Evolutionary conservation across 2,329 filamentous ascomycete genomes (phyloP).

Genomic region (Neospermospora avenae): DNA sequence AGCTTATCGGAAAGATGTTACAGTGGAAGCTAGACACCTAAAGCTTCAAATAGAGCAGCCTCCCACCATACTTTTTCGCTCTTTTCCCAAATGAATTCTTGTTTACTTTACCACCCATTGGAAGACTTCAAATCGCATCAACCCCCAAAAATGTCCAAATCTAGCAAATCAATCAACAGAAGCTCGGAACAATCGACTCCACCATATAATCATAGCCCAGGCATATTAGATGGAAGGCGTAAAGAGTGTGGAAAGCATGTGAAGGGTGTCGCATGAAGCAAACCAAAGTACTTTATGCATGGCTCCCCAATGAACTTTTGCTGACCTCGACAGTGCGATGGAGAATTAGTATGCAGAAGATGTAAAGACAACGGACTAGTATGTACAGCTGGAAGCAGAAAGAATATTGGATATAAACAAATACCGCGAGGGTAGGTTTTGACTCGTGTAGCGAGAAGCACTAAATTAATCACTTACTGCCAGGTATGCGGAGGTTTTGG

Average conservation of each 20-base stretch:
- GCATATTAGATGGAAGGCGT: slow-evolving; percentile 52
- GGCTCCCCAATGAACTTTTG: not conserved
- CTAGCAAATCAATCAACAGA: slow-evolving; percentile 23
- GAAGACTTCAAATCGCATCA: slow-evolving; percentile 24
- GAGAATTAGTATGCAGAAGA: slow-evolving; percentile 63
- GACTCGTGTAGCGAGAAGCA: not conserved
- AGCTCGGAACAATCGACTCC: slow-evolving; percentile 21
- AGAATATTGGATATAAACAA: slow-evolving; percentile 69
- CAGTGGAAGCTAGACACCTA: no score
- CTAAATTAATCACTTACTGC: slow-evolving; percentile 8
- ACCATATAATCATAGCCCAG: slow-evolving; percentile 36
- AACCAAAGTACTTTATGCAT: slow-evolving; percentile 51
- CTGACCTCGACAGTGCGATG: slow-evolving; percentile 50
- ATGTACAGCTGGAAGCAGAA: slow-evolving; percentile 60
- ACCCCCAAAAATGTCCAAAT: slow-evolving; percentile 21
- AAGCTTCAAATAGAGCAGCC: not conserved
- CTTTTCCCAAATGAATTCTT: slow-evolving; percentile 11
- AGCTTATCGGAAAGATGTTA: no score
- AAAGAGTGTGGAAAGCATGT: slow-evolving; percentile 65
- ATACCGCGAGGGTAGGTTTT: slow-evolving; percentile 55
- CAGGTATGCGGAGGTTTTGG: slow-evolving; percentile 62
- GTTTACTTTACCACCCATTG: slow-evolving; percentile 23
- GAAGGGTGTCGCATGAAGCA: slow-evolving; percentile 68
- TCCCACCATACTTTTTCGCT: slow-evolving; percentile 3
- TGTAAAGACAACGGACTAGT: slow-evolving; percentile 64